These are phyloP conservation scores for Poteriospumella lacustris DNA, from an alignment of 108 stramenopile genomes.

Conservation along the genomic window DNA sequence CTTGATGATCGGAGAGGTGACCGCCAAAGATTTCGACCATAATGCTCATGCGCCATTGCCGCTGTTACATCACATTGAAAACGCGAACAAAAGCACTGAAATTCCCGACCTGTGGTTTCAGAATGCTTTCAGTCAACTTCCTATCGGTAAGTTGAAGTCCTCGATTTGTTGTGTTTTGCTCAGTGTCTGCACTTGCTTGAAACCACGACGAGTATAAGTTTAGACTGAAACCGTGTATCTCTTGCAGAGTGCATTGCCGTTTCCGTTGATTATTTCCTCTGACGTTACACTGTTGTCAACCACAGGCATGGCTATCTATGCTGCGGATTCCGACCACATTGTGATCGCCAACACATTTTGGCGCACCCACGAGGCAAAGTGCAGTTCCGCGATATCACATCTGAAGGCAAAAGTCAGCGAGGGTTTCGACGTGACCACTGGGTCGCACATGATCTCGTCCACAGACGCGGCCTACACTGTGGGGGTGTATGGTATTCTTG, in stretches of 20 bases:
- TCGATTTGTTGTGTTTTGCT: not conserved
- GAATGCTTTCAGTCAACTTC: not conserved
- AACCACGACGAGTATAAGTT: too few species aligned
- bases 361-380: not conserved
- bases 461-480: not conserved
- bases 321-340: not conserved
- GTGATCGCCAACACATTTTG: not conserved
- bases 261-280: not conserved
- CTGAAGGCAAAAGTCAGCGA: not conserved
- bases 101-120: not conserved
- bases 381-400: not conserved
- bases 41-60: not conserved
- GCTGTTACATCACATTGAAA: not conserved
- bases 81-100: not conserved
- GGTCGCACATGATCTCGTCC: not conserved
- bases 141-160: not conserved
- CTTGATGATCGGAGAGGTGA: not conserved
- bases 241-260: too few species aligned
- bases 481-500: not conserved
- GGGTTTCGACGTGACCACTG: not conserved
- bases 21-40: not conserved
- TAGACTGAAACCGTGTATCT: too few species aligned
- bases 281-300: not conserved
- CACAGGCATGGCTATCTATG: not conserved
- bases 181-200: not conserved